A percentile compares a stretch with the other conserved stretches of the same genome.
Evolutionary conservation across 495 filamentous ascomycete species (phyloP).

Genomic region (Astrothelium macrocarpum): DNA sequence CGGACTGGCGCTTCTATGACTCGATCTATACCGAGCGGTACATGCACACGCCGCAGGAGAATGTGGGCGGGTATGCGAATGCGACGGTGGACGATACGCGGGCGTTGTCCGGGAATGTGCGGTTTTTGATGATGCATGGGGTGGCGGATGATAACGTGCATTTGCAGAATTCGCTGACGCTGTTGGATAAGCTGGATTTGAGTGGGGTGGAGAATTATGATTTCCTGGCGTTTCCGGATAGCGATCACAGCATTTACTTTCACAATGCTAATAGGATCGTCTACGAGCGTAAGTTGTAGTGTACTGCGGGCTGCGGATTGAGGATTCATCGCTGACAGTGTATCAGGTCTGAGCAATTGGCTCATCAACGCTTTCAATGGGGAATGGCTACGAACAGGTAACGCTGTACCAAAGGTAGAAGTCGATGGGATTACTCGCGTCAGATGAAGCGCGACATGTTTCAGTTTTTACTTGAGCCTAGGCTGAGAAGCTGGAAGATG

Average conservation of each 20-base stretch:
- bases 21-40: conserved; percentile 56
- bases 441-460: background rate
- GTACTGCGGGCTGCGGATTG: too few species aligned
- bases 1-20: conserved; percentile 75
- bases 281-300: conserved; percentile 86
- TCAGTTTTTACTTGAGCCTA: background rate
- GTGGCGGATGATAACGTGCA: conserved; percentile 95
- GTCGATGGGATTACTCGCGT: background rate
- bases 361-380: conserved; percentile 96
- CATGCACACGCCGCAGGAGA: conserved; percentile 46
- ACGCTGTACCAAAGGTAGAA: conserved; percentile 48
- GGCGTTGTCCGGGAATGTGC: conserved; percentile 60
- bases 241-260: conserved; percentile 90
- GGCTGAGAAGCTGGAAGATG: too few species aligned
- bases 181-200: conserved; percentile 82
- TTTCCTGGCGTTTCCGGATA: conserved; percentile 91
- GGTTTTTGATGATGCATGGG: conserved; percentile 92
- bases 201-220: conserved; percentile 87
- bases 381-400: conserved; percentile 72
- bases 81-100: conserved; percentile 61
- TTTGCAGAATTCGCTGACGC: conserved; percentile 77
- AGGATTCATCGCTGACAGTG: conserved; percentile 21
- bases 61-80: conserved; percentile 57
- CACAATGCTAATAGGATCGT: conserved; percentile 90
- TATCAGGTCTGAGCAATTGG: conserved; percentile 76